Evolutionary conservation across 371 early-diverging fungal genomes (phyloP).

Genomic region (Mucor irregularis): DNA sequence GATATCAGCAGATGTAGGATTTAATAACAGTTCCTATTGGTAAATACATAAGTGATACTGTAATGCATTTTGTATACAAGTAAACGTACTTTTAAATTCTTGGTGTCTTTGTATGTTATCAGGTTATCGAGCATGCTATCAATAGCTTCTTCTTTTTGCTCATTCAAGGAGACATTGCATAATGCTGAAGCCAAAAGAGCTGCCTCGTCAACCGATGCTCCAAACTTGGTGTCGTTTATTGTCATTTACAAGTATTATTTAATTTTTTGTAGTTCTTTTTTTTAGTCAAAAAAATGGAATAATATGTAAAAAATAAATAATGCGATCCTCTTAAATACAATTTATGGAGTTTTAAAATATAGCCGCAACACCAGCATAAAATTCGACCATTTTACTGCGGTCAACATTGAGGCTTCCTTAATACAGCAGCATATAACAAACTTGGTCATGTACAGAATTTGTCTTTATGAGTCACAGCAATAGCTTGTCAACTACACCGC

Average conservation of each 20-base stretch:
- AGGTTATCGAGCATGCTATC: conserved; percentile 6
- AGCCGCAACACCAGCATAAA: too few relatives aligned
- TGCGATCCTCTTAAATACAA: background rate
- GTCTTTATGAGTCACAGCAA: background rate
- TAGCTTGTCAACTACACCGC: too few relatives aligned
- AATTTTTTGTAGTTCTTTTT: too few relatives aligned
- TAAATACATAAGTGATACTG: background rate
- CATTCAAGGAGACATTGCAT: conserved; percentile 12
- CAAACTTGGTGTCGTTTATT: background rate
- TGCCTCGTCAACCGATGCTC: conserved; percentile 15
- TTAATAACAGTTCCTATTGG: conserved; percentile 35
- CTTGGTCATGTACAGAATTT: background rate
- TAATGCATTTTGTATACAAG: background rate
- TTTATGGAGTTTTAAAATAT: background rate
- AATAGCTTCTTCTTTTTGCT: conserved; percentile 1
- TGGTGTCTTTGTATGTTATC: background rate
- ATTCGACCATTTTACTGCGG: too few relatives aligned
- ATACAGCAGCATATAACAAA: conserved; percentile 2
- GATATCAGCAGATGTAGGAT: conserved; percentile 45
- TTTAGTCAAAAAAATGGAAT: background rate
- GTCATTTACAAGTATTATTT: conserved; percentile 4
- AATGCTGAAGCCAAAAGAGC: conserved; percentile 19
- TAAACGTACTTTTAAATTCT: background rate
- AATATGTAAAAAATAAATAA: background rate
- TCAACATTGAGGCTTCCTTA: too few relatives aligned